Base-by-base conservation (phyloP, 2,329 filamentous ascomycete genomes). In the Aspergillus ochraceus region DNA sequence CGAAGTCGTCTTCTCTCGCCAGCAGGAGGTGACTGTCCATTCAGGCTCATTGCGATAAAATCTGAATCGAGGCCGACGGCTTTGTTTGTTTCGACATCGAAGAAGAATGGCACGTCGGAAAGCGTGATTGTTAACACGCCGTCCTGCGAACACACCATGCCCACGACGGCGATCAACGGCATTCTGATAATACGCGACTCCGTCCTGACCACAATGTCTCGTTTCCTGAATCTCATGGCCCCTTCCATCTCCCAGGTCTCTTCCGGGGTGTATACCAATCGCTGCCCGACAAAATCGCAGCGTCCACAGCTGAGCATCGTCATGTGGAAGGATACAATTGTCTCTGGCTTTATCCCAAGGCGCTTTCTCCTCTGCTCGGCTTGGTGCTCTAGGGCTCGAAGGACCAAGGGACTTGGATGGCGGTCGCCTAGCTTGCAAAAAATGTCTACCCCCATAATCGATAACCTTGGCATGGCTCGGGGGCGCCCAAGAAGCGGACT, bases 41-140 rank as follows among this genome's bases (percentile, higher is more conserved):
- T 42, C 5, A n/a, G 36, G 14, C 17, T 42, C 36, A 42, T n/a
- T 8, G 36, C 36, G 6, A 42, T 1, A 14, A 42, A n/a, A 12
- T 42, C 14, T 17, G 2, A 17, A 8, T 42, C 19, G n/a, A 49
- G 20, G 22, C 32, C 24, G 2, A 46, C 17, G 14, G 26, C n/a
- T 22, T 58, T 30, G 17, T 29, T 3, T 14, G 46, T 30, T 1
- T 45, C n/a, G 11, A 50, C 17, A 11, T 47, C n/a, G 55, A 68
- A 65, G 55, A 84, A 85, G 54, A 85, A 81, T 1, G 85, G 85
- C 1, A 84, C 77, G 30, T 82, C 79, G 14, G 67, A 75, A 2
- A 88, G 76, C 0, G 84, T 83, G 2, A 88, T 60, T 0, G 80
- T 81, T 14, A 86, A 66, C 0, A 74, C n/a, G 53, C 72, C 62